phyloP scores from a whole-genome alignment of 140 eudicot species.

The Ambrosia hybrid region DNA sequence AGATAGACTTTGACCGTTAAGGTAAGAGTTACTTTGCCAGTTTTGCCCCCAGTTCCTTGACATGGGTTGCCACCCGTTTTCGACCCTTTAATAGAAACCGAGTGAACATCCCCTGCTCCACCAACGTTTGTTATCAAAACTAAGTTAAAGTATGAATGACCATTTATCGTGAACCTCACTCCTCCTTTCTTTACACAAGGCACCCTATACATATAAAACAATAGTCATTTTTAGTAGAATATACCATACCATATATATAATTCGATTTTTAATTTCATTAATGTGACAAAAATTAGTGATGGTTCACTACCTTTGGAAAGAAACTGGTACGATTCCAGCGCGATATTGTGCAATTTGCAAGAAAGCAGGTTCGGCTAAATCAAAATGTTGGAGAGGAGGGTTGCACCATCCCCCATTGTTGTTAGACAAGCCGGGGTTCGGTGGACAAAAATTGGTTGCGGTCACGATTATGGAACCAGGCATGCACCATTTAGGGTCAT shows the following conservation, averaged over 20 bases:
- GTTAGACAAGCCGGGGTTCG: constrained; percentile 62
- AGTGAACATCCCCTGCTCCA: constrained; percentile 79
- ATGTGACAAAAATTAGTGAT: not conserved
- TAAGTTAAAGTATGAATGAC: constrained; percentile 77
- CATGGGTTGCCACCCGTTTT: constrained; percentile 71
- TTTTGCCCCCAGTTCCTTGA: constrained; percentile 92
- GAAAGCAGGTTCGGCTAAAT: constrained; percentile 76
- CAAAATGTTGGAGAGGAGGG: constrained; percentile 80
- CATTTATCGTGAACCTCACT: constrained; percentile 73
- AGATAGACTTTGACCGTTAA: constrained; percentile 73
- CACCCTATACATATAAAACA: constrained; percentile 42
- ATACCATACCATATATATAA: not conserved
- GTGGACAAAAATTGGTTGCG: constrained; percentile 83
- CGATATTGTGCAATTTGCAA: constrained; percentile 72
- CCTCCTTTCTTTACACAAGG: constrained; percentile 78
- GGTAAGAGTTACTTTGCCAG: constrained; percentile 79
- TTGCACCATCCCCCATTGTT: constrained; percentile 94
- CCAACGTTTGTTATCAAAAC: constrained; percentile 71
- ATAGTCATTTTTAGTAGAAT: not conserved
- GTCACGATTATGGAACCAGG: constrained; percentile 68
- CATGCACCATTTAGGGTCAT: constrained; percentile 64
- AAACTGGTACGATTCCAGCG: constrained; percentile 86
- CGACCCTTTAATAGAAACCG: constrained; percentile 73
- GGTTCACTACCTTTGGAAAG: constrained; percentile 57
- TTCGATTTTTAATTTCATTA: not conserved